These are phyloP conservation scores for Nemania sp. DNA, from an alignment of 2,329 filamentous ascomycete species.

Conservation along the genomic window DNA sequence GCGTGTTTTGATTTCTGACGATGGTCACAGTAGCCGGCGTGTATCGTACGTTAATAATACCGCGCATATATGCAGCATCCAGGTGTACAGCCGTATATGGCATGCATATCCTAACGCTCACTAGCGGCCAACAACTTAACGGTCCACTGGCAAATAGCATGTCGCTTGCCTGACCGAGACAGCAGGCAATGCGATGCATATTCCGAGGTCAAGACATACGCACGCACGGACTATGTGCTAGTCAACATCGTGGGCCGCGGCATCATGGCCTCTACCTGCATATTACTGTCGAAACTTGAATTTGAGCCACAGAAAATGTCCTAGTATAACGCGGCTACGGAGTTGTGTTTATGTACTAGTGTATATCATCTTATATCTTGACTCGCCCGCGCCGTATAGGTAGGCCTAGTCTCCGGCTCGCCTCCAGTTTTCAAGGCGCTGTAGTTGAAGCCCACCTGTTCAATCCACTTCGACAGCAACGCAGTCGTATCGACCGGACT, in stretches of 20 bases:
- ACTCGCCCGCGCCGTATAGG: not conserved
- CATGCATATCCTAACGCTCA: constrained; percentile 25
- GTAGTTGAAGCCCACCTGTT: not conserved
- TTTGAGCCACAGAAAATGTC: no score
- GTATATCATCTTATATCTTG: not conserved
- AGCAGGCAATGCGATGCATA: constrained; percentile 4
- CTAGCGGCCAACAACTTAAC: constrained; percentile 23
- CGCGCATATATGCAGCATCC: constrained; percentile 22
- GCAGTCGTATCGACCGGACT: not conserved
- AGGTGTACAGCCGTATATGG: constrained; percentile 26
- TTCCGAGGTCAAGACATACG: constrained; percentile 4
- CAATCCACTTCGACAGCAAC: constrained; percentile 1
- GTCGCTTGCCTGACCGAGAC: constrained; percentile 14
- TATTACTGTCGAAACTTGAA: not conserved
- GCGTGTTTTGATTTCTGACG: not conserved
- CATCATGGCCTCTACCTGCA: not conserved
- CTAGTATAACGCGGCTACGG: not conserved
- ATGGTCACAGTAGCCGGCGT: constrained; percentile 1
- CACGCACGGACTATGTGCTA: constrained; percentile 2
- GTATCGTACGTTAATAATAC: constrained; percentile 21
- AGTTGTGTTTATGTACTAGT: not conserved
- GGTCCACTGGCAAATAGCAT: constrained; percentile 20
- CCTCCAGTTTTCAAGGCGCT: not conserved
- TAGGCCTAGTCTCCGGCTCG: not conserved
- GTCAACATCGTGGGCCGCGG: not conserved